phyloP scores from a whole-genome alignment of 352 stramenopile species.

The Globisporangium cystogenes region DNA sequence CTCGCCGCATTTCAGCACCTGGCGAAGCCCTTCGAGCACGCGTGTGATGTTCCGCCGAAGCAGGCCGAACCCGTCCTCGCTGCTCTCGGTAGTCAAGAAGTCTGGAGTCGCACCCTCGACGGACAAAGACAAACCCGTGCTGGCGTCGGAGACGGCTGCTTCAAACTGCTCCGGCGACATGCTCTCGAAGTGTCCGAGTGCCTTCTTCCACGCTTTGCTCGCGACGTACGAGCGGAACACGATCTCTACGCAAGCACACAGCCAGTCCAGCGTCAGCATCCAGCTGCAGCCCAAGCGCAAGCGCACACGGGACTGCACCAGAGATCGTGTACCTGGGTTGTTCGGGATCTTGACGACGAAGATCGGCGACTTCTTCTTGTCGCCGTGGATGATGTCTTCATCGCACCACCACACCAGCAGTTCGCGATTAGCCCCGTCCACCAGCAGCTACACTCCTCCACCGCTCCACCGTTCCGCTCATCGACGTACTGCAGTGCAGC shows the following conservation, averaged over 20 bases:
- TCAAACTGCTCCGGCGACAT: conserved; percentile 46
- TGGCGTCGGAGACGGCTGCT: conserved; percentile 19
- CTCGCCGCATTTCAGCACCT: conserved; percentile 53
- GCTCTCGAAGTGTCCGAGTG: conserved; percentile 62
- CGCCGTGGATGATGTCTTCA: conserved; percentile 65
- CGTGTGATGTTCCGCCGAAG: conserved; percentile 66
- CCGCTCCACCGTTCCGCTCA: too few species aligned
- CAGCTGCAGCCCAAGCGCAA: conserved; percentile 33
- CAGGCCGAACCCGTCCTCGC: conserved; percentile 79
- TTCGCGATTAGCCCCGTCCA: neutral
- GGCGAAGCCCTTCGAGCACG: conserved; percentile 62
- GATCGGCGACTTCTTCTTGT: conserved; percentile 74
- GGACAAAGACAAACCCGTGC: conserved; percentile 1
- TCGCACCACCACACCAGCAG: neutral
- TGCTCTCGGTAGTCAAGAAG: conserved; percentile 43
- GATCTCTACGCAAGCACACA: conserved; percentile 29
- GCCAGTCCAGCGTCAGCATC: neutral
- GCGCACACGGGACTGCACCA: neutral
- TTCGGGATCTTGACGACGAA: conserved; percentile 66
- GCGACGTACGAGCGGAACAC: conserved; percentile 74
- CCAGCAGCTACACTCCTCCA: too few species aligned
- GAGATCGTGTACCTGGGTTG: conserved; percentile 30
- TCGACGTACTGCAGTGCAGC: conserved; percentile 49
- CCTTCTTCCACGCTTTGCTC: conserved; percentile 82
- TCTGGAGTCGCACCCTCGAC: conserved; percentile 14